Conservation (phyloP, 2,329 filamentous ascomycete genomes). For the Epichloe coenophiala region DNA sequence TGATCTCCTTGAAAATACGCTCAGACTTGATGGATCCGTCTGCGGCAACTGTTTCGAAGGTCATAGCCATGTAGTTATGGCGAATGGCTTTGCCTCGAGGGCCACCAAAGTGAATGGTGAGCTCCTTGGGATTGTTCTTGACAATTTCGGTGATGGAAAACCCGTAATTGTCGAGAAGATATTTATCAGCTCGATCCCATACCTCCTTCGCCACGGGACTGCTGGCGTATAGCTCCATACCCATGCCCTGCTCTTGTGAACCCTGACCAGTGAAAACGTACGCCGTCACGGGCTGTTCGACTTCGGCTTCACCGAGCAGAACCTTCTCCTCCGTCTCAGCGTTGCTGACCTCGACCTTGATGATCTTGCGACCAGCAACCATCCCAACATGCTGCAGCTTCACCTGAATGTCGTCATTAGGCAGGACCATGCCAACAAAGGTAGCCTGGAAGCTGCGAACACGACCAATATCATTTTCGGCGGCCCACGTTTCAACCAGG, state of each 20-base stretch:
- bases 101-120: slow-evolving; percentile 96
- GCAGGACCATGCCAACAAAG: slow-evolving; percentile 96
- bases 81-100: slow-evolving; percentile 94
- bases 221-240: slow-evolving; percentile 94
- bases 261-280: slow-evolving; percentile 98
- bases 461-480: slow-evolving; percentile 94
- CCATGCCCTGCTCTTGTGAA: slow-evolving; percentile 98
- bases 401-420: slow-evolving; percentile 88
- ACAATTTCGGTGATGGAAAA: slow-evolving; percentile 98
- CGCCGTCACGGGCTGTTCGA: slow-evolving; percentile 90
- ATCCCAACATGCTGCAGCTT: slow-evolving; percentile 95
- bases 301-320: slow-evolving; percentile 84
- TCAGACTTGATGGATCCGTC: slow-evolving; percentile 94
- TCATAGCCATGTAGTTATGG: slow-evolving; percentile 99
- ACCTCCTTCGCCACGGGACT: slow-evolving; percentile 92
- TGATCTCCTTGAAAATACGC: slow-evolving; percentile 98
- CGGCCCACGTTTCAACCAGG: slow-evolving; percentile 95
- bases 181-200: slow-evolving; percentile 94
- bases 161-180: slow-evolving; percentile 97
- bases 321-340: slow-evolving; percentile 95
- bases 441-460: slow-evolving; percentile 95
- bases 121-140: slow-evolving; percentile 98
- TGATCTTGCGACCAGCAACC: slow-evolving; percentile 96
- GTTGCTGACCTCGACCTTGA: slow-evolving; percentile 95
- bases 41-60: slow-evolving; percentile 89